These are phyloP conservation scores for Coniochaeta sp. DNA, from an alignment of 2,329 filamentous ascomycete species.

Conservation along the genomic window DNA sequence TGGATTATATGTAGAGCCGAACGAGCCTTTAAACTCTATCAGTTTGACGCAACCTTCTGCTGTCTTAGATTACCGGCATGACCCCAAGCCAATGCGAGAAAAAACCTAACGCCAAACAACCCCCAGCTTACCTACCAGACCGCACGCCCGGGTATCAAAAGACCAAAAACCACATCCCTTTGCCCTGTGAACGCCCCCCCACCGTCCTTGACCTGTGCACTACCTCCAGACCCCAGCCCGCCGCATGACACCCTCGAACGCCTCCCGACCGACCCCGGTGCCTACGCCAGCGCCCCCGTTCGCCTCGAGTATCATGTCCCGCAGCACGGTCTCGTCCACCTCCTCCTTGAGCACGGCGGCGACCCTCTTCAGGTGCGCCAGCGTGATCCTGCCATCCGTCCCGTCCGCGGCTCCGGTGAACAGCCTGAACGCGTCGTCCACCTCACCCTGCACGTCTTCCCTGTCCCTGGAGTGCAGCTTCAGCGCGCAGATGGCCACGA, in stretches of 20 bases:
- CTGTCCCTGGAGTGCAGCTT: constrained; percentile 60
- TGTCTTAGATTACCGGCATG: too few relatives aligned
- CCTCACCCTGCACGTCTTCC: constrained; percentile 50
- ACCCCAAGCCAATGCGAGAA: too few relatives aligned
- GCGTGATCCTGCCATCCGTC: constrained; percentile 55
- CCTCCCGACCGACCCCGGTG: constrained; percentile 65
- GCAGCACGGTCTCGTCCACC: constrained; percentile 73
- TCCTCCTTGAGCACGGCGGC: constrained; percentile 75
- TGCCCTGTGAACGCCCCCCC: background rate
- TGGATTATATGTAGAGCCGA: too few relatives aligned
- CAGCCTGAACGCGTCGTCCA: constrained; percentile 73
- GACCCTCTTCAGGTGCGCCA: constrained; percentile 71
- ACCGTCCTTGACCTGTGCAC: background rate
- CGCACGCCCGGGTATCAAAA: background rate
- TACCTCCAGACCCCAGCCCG: constrained; percentile 76
- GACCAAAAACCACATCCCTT: background rate
- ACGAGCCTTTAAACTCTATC: too few relatives aligned
- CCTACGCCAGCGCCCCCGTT: constrained; percentile 71
- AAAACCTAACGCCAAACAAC: too few relatives aligned
- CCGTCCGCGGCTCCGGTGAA: constrained; percentile 51
- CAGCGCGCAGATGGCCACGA: constrained; percentile 81
- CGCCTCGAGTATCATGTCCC: constrained; percentile 92
- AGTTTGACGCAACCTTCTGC: too few relatives aligned
- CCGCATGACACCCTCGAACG: constrained; percentile 83
- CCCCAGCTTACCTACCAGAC: too few relatives aligned